Evolutionary conservation across 2,329 filamentous ascomycete species (phyloP).

Genomic region (Arachnopeziza araneosa): DNA sequence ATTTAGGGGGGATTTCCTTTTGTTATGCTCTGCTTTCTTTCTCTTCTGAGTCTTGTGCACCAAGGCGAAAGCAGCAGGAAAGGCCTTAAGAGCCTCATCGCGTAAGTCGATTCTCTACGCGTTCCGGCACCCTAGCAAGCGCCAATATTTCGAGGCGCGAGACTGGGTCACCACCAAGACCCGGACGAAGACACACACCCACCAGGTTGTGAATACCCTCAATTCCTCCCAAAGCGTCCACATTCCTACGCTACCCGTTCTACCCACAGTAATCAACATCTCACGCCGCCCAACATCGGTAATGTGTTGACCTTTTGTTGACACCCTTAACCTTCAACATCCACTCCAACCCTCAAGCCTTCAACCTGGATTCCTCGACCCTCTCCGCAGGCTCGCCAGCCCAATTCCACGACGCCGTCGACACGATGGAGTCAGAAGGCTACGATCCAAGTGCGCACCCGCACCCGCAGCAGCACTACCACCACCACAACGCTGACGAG

Average conservation of each 20-base stretch:
- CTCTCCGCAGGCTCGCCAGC: conserved; percentile 44
- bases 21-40: not conserved
- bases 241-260: not conserved
- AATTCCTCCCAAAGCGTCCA: conserved; percentile 11
- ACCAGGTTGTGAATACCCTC: conserved; percentile 24
- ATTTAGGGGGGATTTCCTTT: not conserved
- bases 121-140: conserved; percentile 15
- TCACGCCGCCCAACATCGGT: conserved; percentile 3
- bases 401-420: conserved; percentile 48
- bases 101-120: conserved; percentile 19
- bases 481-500: conserved; percentile 24
- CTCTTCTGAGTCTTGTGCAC: not conserved
- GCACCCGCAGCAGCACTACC: conserved; percentile 9
- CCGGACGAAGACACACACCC: no score
- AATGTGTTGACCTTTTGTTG: conserved; percentile 4
- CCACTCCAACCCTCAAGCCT: conserved; percentile 9
- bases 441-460: conserved; percentile 18
- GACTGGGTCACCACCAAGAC: conserved; percentile 8
- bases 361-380: conserved; percentile 49
- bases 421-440: conserved; percentile 44
- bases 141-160: conserved; percentile 13
- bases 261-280: not conserved
- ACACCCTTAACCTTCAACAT: not conserved
- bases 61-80: not conserved
- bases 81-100: conserved; percentile 8